Base-by-base conservation (phyloP, 352 stramenopile genomes). In the Pythium aphanidermatum region DNA sequence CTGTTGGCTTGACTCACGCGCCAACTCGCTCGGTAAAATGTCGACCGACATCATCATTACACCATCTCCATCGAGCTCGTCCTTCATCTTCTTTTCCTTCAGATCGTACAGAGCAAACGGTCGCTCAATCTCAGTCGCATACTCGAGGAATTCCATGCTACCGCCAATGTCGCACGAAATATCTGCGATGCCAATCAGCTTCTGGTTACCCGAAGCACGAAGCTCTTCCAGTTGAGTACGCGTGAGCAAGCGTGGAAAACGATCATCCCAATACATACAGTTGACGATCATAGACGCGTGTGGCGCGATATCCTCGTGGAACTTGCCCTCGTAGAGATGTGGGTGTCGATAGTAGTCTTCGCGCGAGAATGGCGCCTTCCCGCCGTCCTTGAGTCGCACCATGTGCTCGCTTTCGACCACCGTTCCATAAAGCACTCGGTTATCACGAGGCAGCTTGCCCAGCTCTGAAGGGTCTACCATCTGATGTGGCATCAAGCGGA, bases 211-310 rank as follows among this genome's bases (percentile, higher is more conserved):
- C 34, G 51, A 46, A 8, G 47, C 66, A 46, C 60, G 74, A 44
- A 97, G 58, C 5, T 84, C 51, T 25, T 77, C 65, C 17, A 97
- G 79, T 52, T 98, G 84, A 39, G 95, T 56, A 33, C 93, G 89
- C 8, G 90, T 97, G 33, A 98, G 63, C 19, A 98, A 51, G n/a
- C 93, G 70, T 21, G 95, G 94, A 63, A 93, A 94, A 4, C 89
- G 78, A 40, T 96, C 74, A 46, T 98, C 94, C 95, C 95, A 98
- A 68, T 98, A 98, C 63, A 97, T 97, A 57, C 89, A 91, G 70
- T 98, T 98, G 36, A 98, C 74, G 19, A 98, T 60, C 55, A 98
- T 92, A 27, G 90, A 96, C 42, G 79, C 72, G 55, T 97, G 81
- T 5, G 92, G 92, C 34, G 90, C 75, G 44, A 98, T 67, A 16